Evolutionary conservation across 2,329 filamentous ascomycete genomes (phyloP).

Genomic region (Xenoacremonium recifei): DNA sequence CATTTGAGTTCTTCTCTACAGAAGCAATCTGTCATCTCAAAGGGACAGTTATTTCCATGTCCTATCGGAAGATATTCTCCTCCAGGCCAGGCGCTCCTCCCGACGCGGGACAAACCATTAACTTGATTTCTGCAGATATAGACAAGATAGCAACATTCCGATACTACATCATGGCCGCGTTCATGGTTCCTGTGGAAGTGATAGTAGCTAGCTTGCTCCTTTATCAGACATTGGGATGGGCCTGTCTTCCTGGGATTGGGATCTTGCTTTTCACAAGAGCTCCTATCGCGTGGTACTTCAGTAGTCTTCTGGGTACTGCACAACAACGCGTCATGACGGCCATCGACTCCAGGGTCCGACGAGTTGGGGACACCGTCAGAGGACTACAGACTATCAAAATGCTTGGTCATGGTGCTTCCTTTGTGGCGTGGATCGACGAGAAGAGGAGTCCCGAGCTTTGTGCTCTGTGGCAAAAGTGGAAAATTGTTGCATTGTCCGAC

Average conservation of each 20-base stretch:
- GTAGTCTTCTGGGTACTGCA: slow-evolving; percentile 1
- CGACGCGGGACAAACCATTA: slow-evolving; percentile 1
- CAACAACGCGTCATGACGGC: slow-evolving; percentile 4
- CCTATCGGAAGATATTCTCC: not conserved
- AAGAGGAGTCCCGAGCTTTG: slow-evolving; percentile 2
- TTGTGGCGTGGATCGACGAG: slow-evolving; percentile 1
- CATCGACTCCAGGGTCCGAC: slow-evolving; percentile 4
- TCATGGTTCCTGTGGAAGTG: slow-evolving; percentile 7
- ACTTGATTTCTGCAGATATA: slow-evolving; percentile 4
- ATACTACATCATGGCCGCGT: slow-evolving; percentile 7
- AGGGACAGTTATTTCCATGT: slow-evolving; percentile 1
- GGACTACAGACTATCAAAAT: slow-evolving; percentile 7
- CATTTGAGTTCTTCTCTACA: slow-evolving; percentile 6
- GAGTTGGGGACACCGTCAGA: slow-evolving; percentile 1
- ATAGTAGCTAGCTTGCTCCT: slow-evolving; percentile 3
- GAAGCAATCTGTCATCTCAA: slow-evolving; percentile 7
- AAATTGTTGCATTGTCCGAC: slow-evolving; percentile 1
- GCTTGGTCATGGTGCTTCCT: slow-evolving; percentile 2
- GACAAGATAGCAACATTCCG: slow-evolving; percentile 4
- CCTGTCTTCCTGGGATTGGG: slow-evolving; percentile 3
- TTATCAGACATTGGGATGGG: slow-evolving; percentile 7
- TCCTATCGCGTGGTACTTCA: slow-evolving; percentile 6
- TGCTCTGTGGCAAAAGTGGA: slow-evolving; percentile 2
- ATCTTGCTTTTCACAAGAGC: not conserved
- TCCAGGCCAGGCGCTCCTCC: not conserved